Percentiles rank a stretch among this genome's conserved stretches.
Evolutionary conservation across 768 basidiomycete genomes (phyloP).

Genomic region (Pulveroboletus sp.): DNA sequence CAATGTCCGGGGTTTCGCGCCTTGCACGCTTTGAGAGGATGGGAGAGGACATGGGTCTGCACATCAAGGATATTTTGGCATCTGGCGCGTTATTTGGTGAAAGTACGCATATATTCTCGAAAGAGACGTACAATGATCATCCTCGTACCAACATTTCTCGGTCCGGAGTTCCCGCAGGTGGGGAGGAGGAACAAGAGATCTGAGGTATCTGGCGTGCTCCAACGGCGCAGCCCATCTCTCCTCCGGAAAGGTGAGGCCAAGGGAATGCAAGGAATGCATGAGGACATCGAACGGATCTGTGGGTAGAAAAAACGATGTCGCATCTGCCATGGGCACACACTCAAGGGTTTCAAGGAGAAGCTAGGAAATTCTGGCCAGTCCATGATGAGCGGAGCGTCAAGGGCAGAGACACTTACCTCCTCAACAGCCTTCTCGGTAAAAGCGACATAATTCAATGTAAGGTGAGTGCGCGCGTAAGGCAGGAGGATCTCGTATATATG

Average conservation of each 20-base stretch:
- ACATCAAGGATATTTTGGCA: slow-evolving; percentile 16
- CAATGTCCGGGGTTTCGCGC: slow-evolving; percentile 43
- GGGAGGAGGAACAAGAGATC: slow-evolving; percentile 11
- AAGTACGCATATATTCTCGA: slow-evolving; percentile 15
- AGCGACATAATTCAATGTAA: slow-evolving; percentile 50
- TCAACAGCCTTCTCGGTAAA: slow-evolving; percentile 48
- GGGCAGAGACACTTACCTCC: slow-evolving; percentile 32
- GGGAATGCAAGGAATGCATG: slow-evolving; percentile 30
- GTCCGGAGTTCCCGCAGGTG: slow-evolving; percentile 29
- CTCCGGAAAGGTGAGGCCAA: slow-evolving; percentile 36
- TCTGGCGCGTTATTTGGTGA: slow-evolving; percentile 18
- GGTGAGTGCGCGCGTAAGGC: slow-evolving; percentile 48
- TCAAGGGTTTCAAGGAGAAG: slow-evolving; percentile 38
- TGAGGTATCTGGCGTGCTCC: slow-evolving; percentile 19
- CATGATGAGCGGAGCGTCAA: neutral
- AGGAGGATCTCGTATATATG: slow-evolving; percentile 55
- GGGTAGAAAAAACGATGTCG: slow-evolving; percentile 47
- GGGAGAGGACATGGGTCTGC: slow-evolving; percentile 39
- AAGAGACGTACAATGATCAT: slow-evolving; percentile 30
- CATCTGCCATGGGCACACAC: slow-evolving; percentile 45
- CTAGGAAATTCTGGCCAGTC: slow-evolving; percentile 27
- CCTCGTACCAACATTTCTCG: slow-evolving; percentile 35
- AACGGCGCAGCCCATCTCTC: slow-evolving; percentile 37
- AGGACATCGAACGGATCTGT: slow-evolving; percentile 51
- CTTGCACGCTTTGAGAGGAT: slow-evolving; percentile 41